phyloP scores from a whole-genome alignment of 768 basidiomycete species.

The Leucosporidium yakuticum region DNA sequence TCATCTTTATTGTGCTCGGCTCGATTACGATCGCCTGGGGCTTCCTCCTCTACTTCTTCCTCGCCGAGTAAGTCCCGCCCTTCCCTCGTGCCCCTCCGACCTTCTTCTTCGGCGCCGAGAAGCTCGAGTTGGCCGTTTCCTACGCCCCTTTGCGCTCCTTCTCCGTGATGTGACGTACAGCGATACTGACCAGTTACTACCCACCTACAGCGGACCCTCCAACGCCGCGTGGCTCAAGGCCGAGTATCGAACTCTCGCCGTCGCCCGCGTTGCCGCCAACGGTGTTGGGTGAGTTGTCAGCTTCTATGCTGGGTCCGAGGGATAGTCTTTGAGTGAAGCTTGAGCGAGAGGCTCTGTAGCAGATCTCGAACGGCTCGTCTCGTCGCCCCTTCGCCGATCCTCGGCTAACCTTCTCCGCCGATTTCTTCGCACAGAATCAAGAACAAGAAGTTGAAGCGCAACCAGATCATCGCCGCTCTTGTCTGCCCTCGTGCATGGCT shows the following conservation, averaged over 20 bases:
- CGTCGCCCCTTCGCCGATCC: no score
- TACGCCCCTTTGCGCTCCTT: no score
- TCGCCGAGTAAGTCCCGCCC: constrained; percentile 34
- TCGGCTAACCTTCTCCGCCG: no score
- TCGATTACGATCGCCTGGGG: constrained; percentile 41
- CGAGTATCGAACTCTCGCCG: constrained; percentile 41
- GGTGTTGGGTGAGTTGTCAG: constrained; percentile 33
- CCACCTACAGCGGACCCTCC: constrained; percentile 35
- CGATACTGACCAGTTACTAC: not conserved
- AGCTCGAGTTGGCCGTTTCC: no score
- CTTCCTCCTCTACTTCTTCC: constrained; percentile 43
- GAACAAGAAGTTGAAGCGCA: constrained; percentile 40
- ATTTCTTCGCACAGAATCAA: no score
- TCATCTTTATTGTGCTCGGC: constrained; percentile 44
- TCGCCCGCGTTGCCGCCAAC: constrained; percentile 42
- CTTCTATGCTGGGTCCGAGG: no score
- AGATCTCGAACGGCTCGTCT: no score
- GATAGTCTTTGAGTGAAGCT: no score
- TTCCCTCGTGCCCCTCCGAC: no score
- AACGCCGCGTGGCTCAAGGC: constrained; percentile 42
- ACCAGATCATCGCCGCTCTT: constrained; percentile 40
- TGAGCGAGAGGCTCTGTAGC: no score
- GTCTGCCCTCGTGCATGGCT: constrained; percentile 42
- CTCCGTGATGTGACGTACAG: no score
- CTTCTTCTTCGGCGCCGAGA: not conserved